These are phyloP conservation scores for Pythium guiyangense DNA, from an alignment of 352 stramenopile species.

Conservation along the genomic window DNA sequence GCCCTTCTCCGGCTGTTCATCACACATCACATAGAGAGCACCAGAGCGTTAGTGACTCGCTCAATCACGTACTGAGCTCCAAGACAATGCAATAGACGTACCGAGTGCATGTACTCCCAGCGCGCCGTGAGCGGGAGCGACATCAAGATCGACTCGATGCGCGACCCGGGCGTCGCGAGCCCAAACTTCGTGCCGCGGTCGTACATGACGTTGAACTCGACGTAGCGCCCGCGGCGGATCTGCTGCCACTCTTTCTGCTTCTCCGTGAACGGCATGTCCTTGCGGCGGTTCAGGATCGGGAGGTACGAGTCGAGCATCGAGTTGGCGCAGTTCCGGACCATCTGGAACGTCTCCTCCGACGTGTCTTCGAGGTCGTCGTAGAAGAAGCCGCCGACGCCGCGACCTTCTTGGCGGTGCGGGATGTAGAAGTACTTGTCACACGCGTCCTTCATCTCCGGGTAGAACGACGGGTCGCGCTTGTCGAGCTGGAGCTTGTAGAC, in stretches of 20 bases:
- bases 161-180: constrained; percentile 92
- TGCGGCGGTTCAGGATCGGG: constrained; percentile 94
- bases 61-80: not conserved
- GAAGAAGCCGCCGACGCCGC: constrained; percentile 97
- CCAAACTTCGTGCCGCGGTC: constrained; percentile 98
- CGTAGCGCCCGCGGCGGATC: constrained; percentile 94
- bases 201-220: constrained; percentile 99
- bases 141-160: constrained; percentile 99
- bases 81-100: constrained; percentile 16
- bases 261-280: constrained; percentile 94
- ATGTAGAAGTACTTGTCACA: constrained; percentile 99
- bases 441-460: constrained; percentile 95
- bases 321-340: constrained; percentile 71
- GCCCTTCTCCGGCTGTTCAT: constrained; percentile 73
- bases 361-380: constrained; percentile 97
- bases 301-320: constrained; percentile 92
- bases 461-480: constrained; percentile 91
- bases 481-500: constrained; percentile 94
- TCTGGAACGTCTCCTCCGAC: constrained; percentile 85
- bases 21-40: not conserved
- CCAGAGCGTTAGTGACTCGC: not conserved
- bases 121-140: constrained; percentile 95
- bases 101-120: constrained; percentile 94
- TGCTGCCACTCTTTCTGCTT: constrained; percentile 98
- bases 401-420: constrained; percentile 92